Evolutionary conservation across 768 basidiomycete genomes (phyloP).

Genomic region (Mycena galericulata): DNA sequence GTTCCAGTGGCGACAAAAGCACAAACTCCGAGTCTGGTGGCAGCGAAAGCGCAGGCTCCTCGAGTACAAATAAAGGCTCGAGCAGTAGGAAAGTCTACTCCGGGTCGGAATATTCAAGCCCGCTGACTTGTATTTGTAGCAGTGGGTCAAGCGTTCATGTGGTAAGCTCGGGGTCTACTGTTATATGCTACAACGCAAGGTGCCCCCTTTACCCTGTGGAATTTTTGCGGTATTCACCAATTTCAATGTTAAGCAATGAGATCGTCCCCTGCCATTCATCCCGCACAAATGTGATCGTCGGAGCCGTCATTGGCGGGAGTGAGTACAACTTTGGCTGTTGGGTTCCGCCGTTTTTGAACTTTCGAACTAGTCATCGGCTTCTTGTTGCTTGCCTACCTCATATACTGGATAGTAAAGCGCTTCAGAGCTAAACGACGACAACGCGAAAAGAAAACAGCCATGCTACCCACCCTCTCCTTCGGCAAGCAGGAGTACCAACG

Average conservation of each 20-base stretch:
- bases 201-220: too few relatives aligned
- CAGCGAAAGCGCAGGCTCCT: neutral
- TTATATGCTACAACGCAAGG: constrained; percentile 20
- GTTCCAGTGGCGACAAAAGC: neutral
- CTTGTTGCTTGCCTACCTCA: constrained; percentile 16
- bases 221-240: too few relatives aligned
- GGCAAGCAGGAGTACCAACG: constrained; percentile 22
- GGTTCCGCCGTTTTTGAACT: neutral
- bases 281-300: constrained; percentile 15
- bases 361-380: constrained; percentile 9
- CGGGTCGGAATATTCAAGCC: neutral
- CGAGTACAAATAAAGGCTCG: constrained; percentile 6
- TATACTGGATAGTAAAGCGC: constrained; percentile 2
- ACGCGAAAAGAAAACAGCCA: constrained; percentile 2
- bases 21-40: neutral
- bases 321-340: neutral
- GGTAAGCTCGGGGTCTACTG: neutral
- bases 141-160: constrained; percentile 4
- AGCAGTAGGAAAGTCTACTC: neutral
- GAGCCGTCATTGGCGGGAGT: constrained; percentile 24
- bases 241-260: neutral
- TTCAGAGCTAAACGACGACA: neutral
- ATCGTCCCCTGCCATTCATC: constrained; percentile 19
- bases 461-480: constrained; percentile 17
- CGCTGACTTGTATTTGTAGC: neutral